Base-by-base conservation (phyloP, 495 filamentous ascomycete genomes). In the Aspergillus sclerotioniger region DNA sequence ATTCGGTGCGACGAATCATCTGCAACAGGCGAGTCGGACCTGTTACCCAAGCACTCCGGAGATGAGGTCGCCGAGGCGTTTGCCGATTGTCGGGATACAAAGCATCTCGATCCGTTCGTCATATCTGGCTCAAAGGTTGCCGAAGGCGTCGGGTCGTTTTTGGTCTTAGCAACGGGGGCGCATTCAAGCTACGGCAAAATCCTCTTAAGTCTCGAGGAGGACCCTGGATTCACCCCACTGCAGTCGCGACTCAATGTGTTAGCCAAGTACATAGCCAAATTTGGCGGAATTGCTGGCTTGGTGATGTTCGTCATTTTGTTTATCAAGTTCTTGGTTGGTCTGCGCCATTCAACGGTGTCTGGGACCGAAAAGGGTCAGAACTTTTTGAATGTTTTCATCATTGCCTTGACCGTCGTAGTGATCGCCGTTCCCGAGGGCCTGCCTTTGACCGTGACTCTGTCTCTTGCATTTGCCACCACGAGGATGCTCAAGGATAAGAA, bases 171-270 rank as follows among this genome's bases (percentile, higher is more conserved):
- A 15, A 89, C 87, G 19, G 91, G 91, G 54, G 73, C 91, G 17
- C 81, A 92, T 67, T 93, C 90, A 0, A 88, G 82, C 64, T 90
- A 90, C 66, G 91, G 91, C 57, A 90, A 88, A 65, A 93, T 88
- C 32, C 81, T 95, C 72, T 91, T 95, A 87, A 83, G 88, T n/a
- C 80, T 96, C 35, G 84, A 84, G 31, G 87, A 91, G 51, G 87
- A 91, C 53, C 82, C 82, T 57, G 90, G 92, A 56, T 85, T 87
- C 28, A 96, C 91, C 3, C 91, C 91, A 15, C 77, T 96, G 9
- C 91, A 96, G 71, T 83, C 83, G 15, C 92, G 93, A 69, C 81
- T 96, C 54, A 90, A 90, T 64, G 74, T 82, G 29, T 79, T 96
- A 33, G 91, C 91, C 31, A 86, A 89, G 62, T 88, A 88, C 59